These are phyloP conservation scores for Colletotrichum tropicicola DNA, from an alignment of 2,329 filamentous ascomycete genomes.

Conservation along the genomic window DNA sequence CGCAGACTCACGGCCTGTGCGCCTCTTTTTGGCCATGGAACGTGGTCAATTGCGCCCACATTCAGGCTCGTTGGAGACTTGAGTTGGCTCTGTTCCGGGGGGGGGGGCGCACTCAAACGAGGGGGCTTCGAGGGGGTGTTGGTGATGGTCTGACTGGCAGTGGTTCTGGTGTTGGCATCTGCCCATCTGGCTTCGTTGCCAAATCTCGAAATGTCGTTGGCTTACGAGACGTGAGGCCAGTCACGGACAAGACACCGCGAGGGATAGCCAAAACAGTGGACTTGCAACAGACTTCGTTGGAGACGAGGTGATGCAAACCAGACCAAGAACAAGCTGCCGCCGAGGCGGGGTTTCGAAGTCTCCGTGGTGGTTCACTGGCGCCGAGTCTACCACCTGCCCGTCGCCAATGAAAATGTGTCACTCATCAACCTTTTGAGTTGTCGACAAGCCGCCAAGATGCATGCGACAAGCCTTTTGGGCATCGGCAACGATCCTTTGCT, in stretches of 20 bases:
- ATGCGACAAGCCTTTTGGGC: not conserved
- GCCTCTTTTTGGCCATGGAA: not conserved
- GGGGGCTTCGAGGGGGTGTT: not conserved
- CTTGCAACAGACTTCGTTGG: not conserved
- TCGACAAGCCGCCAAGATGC: not conserved
- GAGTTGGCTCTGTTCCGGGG: not conserved
- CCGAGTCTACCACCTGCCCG: not conserved
- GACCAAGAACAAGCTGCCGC: not conserved
- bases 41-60: not conserved
- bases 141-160: slow-evolving; percentile 10
- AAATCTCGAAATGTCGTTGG: not conserved
- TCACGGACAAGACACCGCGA: not conserved
- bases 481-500: not conserved
- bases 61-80: not conserved
- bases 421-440: not conserved
- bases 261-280: not conserved
- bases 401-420: not conserved
- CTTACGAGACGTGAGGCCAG: too few species aligned
- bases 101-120: not conserved
- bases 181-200: not conserved
- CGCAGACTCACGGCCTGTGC: slow-evolving; percentile 12
- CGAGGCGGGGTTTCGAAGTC: not conserved
- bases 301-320: not conserved
- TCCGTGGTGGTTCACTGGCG: slow-evolving; percentile 5
- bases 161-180: not conserved